Conservation (phyloP, 352 stramenopile species). For the Phytophthora nicotianae region DNA sequence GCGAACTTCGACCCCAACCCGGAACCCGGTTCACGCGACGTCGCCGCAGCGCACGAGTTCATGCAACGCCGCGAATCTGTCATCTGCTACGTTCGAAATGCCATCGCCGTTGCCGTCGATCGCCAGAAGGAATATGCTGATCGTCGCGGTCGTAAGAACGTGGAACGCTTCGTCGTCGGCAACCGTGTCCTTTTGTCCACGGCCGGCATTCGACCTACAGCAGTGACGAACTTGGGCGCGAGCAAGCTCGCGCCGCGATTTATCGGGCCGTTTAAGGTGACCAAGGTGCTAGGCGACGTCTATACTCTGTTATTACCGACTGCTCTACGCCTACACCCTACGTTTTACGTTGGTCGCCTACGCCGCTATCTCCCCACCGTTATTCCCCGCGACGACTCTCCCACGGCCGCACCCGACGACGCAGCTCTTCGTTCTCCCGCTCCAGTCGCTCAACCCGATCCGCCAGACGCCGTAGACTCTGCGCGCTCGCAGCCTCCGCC, state of each 20-base stretch:
- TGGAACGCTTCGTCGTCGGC: neutral
- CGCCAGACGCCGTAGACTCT: neutral
- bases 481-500: conserved; percentile 1
- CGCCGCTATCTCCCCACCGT: conserved; percentile 5
- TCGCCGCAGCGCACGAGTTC: neutral
- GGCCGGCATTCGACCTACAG: neutral
- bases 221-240: neutral
- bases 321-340: conserved; percentile 20
- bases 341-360: conserved; percentile 20
- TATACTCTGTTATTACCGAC: conserved; percentile 27
- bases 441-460: neutral
- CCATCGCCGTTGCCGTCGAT: neutral
- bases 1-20: neutral
- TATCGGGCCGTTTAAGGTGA: neutral
- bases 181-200: neutral
- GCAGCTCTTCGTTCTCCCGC: neutral
- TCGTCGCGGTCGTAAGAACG: neutral
- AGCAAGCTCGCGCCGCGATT: neutral
- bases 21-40: neutral
- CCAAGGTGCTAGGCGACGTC: conserved; percentile 4
- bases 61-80: neutral
- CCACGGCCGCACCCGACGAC: neutral
- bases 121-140: neutral
- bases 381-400: neutral
- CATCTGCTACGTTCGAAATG: neutral